Evolutionary conservation across 495 filamentous ascomycete genomes (phyloP), one percentile per base, ranked within the genome.

Genomic region (Usnea hakonensis): DNA sequence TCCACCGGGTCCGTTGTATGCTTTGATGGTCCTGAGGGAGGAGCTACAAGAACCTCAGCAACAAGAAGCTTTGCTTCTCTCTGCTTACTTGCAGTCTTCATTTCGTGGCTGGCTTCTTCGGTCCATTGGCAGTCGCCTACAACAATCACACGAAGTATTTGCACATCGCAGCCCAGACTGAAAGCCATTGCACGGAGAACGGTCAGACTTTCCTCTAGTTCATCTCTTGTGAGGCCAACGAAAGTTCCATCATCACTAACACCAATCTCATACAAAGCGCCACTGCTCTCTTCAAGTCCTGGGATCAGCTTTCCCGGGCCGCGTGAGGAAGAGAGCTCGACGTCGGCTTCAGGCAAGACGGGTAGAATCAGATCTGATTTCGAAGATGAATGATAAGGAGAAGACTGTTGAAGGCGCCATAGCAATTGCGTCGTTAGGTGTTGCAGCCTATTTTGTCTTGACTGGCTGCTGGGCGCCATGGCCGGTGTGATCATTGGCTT

Each of bases 391-490:
- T 96, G 93, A 73, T 94, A 87, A 6, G 91, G 91, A 21, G 89
- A 95, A 5, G 91, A 96, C 74, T 97, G 94, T 74, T 97, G 92
- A 55, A 98, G 75, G 46, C 94, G 83, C 94, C 94, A 98, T 30
- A 97, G 75, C 28, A 98, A 77, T 75, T 98, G 94, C 0, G 94
- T 98, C 0, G 93, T 97, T 63, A 98, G 75, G 65, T 95, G 90
- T 63, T 95, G 87, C 19, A 97, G 78, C 36, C 94, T 82, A 64
- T 91, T 85, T 73, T 96, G 90, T 35, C 90, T 84, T 40, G 84
- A 86, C 60, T 85, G 81, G 48, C 70, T 81, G 19, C 82, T 80
- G 33, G 76, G 71, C 17, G 79, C 67, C 8, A 73, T 69, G 17
- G 74, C 67, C 13, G 71, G 68, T 36, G 70, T 75, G 17, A 67